Base-by-base conservation (phyloP, 306 rosid genomes). In the Crotalaria pallida region DNA sequence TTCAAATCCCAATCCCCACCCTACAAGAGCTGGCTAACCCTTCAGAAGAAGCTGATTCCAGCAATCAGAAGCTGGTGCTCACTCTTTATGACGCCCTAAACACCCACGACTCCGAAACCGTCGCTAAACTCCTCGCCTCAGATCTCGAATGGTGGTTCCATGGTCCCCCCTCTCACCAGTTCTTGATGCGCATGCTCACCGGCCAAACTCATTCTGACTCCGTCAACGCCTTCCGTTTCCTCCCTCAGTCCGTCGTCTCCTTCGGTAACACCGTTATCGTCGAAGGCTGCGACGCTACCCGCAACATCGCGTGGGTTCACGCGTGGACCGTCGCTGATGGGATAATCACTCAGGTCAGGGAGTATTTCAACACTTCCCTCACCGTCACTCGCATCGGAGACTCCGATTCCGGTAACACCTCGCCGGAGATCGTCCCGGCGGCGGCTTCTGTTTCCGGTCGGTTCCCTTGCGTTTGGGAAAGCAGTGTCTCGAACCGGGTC, bases 61-160 rank as follows among this genome's bases (percentile, higher is more conserved):
- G 86, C 80, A 82, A 78, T 57, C 77, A 26, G 60, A 56, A 69
- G 97, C 88, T 94, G 92, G 97, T 88, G 41, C 75, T 67, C 53
- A 81, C 82, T 31, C 88, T 94, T 2, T 94, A 94, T 88, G 99
- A 83, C 3, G 96, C 97, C 87, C 17, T 90, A 56, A 94, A 75
- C 80, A 65, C 92, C 2, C 84, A 77, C 1, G 94, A 91, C 79
- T 88, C 90, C 40, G 75, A 75, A 58, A 79, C 88, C n/a, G 97
- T 94, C 29, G 86, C 79, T 74, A 51, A 75, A 57, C 77, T 87
- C 12, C 78, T 94, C 11, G 93, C 95, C 26, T 62, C 92, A 7
- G 92, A 94, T 61, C 96, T 94, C 13, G 99, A 94, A 85, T 91
- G 97, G 99, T 94, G 97, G 97, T 94, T 94, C 84, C 97, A 94